Base-by-base conservation (phyloP, 495 filamentous ascomycete species). In the Bathelium albidoporum region DNA sequence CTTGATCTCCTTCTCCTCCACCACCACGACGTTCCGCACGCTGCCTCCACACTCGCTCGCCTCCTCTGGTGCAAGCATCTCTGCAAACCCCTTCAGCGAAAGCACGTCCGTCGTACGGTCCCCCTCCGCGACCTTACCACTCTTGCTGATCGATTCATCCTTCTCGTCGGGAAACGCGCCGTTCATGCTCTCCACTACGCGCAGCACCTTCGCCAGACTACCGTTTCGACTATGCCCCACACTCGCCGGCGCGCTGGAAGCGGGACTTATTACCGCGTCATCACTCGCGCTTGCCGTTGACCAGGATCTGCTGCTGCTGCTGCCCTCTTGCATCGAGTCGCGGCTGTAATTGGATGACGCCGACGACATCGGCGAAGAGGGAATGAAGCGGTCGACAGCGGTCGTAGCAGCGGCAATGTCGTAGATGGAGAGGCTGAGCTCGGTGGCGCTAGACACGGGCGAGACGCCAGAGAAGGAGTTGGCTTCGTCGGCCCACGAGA, bases 331-430 rank as follows among this genome's bases (percentile, higher is more conserved):
- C n/a, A 55, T 7, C 0, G 49, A 55, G 24, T 55, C 49, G 49
- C 49, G 49, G 49, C 49, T 55, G 49, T 55, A 55, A 55, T 55
- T 55, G 2, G 49, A 55, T 0, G 49, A 55, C 5, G 49, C 49
- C 9, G 49, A 55, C n/a, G 49, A 55, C 9, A 24, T n/a, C 24
- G 49, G 20, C 9, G 49, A 55, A 9, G 49, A 5, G 7, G 49
- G 49, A 2, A 55, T 55, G n/a, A n/a, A n/a, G 2, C 49, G 49
- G 0, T 24, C 49, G 2, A 24, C 49, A 29, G 49, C 49, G 0
- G 49, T 55, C n/a, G n/a, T n/a, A 24, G 49, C 49, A 11, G 49
- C 49, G 24, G 49, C 49, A 16, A 55, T 55, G 49, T 55, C 49
- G 24, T 55, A 55, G 24, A 55, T 55, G 20, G 49, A 55, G 24